phyloP scores from a whole-genome alignment of 2,329 filamentous ascomycete genomes.

The Ascocoryne sarcoides region DNA sequence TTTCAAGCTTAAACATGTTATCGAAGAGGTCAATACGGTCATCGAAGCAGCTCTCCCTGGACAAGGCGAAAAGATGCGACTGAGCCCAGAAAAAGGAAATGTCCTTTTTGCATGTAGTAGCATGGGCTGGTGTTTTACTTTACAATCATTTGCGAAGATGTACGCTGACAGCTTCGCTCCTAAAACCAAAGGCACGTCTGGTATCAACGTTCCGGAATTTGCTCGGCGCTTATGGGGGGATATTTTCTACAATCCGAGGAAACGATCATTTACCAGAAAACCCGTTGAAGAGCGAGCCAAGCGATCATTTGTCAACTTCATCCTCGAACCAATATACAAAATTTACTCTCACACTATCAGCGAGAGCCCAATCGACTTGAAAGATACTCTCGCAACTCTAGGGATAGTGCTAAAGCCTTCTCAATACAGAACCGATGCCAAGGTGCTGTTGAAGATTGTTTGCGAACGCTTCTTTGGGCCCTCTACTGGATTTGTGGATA shows the following conservation, averaged over 20 bases:
- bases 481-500: slow-evolving; percentile 86
- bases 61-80: slow-evolving; percentile 64
- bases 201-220: slow-evolving; percentile 76
- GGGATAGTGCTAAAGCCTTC: slow-evolving; percentile 86
- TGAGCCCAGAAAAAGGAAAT: slow-evolving; percentile 95
- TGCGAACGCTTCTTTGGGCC: slow-evolving; percentile 95
- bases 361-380: slow-evolving; percentile 77
- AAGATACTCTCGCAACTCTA: slow-evolving; percentile 65
- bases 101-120: slow-evolving; percentile 92
- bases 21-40: slow-evolving; percentile 94
- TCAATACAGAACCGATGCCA: slow-evolving; percentile 84
- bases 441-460: slow-evolving; percentile 76
- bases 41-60: slow-evolving; percentile 84
- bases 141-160: slow-evolving; percentile 92
- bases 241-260: slow-evolving; percentile 87
- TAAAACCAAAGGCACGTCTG: slow-evolving; percentile 33
- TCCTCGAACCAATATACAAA: slow-evolving; percentile 96
- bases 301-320: slow-evolving; percentile 86
- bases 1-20: slow-evolving; percentile 97
- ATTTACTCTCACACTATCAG: slow-evolving; percentile 92
- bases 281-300: slow-evolving; percentile 70
- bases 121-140: slow-evolving; percentile 95
- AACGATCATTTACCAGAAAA: slow-evolving; percentile 86
- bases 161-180: slow-evolving; percentile 73
- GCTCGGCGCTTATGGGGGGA: slow-evolving; percentile 86